These are phyloP conservation scores for Gynochthodes officinalis DNA, from an alignment of 257 asterid species.

Conservation along the genomic window DNA sequence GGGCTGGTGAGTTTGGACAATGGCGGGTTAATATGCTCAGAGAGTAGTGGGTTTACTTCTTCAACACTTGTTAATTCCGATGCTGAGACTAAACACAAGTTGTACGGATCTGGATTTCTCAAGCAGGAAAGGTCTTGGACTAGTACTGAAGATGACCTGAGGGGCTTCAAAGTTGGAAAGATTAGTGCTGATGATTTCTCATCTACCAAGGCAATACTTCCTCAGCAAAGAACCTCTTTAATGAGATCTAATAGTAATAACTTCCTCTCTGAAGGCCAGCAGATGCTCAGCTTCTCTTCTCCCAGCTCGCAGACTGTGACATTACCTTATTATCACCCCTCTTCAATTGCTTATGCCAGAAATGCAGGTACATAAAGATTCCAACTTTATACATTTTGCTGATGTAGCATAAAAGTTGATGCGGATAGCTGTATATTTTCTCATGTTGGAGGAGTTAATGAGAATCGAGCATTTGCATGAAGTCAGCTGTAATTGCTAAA, in stretches of 20 bases:
- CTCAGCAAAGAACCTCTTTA: constrained; percentile 28
- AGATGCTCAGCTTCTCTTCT: constrained; percentile 89
- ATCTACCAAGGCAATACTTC: constrained; percentile 27
- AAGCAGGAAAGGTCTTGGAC: constrained; percentile 52
- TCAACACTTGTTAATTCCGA: constrained; percentile 13
- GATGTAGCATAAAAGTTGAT: not conserved
- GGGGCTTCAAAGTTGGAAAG: constrained; percentile 49
- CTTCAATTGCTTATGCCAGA: constrained; percentile 34
- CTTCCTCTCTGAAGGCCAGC: constrained; percentile 41
- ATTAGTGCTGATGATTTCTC: constrained; percentile 36
- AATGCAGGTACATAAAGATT: constrained; percentile 20
- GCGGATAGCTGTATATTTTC: not conserved
- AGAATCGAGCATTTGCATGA: constrained; percentile 12
- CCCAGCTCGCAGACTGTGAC: constrained; percentile 47
- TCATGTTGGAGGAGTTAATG: constrained; percentile 4
- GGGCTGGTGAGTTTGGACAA: constrained; percentile 58
- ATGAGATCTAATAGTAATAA: constrained; percentile 40
- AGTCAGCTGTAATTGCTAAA: not conserved
- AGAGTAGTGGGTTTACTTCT: constrained; percentile 17
- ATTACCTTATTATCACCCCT: constrained; percentile 43
- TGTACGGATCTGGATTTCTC: constrained; percentile 54
- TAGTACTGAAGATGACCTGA: constrained; percentile 47
- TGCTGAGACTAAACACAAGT: constrained; percentile 33
- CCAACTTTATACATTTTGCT: constrained; percentile 6
- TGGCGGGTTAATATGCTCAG: constrained; percentile 36